Conservation (phyloP, 805 yeast species). For the Cyberlindnera samutprakarnensis region DNA sequence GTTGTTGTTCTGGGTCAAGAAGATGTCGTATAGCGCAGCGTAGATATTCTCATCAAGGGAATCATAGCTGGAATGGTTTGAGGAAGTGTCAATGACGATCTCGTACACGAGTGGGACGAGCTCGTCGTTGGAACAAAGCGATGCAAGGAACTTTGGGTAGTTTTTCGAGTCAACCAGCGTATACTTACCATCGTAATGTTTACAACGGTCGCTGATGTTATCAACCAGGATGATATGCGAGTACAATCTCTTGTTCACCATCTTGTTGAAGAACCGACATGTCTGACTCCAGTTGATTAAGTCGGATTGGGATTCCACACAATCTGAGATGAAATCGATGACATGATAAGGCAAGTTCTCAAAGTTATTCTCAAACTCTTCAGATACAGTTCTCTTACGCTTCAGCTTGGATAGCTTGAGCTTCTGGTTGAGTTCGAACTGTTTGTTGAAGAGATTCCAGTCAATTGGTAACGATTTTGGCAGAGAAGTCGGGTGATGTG, state of each 20-base stretch:
- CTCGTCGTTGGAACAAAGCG: constrained; percentile 20
- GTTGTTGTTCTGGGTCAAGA: constrained; percentile 21
- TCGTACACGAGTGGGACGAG: constrained; percentile 18
- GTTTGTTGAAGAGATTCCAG: constrained; percentile 23
- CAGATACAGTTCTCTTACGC: constrained; percentile 1
- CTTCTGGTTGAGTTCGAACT: constrained; percentile 18
- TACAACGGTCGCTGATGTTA: constrained; percentile 14
- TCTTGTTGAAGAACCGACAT: constrained; percentile 20
- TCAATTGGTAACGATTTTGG: constrained; percentile 23
- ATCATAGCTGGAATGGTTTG: constrained; percentile 18
- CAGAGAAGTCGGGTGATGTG: constrained; percentile 17
- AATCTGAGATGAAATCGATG: constrained; percentile 22
- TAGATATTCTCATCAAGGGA: constrained; percentile 16
- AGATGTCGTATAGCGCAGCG: constrained; percentile 20
- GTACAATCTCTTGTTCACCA: constrained; percentile 22
- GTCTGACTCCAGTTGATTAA: constrained; percentile 19
- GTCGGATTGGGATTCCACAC: constrained; percentile 22
- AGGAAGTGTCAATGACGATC: constrained; percentile 22
- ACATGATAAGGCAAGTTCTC: constrained; percentile 23
- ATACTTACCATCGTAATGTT: constrained; percentile 18
- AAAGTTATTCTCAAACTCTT: constrained; percentile 15
- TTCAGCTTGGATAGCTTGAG: constrained; percentile 7
- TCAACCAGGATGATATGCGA: constrained; percentile 20
- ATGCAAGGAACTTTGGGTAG: constrained; percentile 22
- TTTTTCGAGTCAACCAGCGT: constrained; percentile 18